Evolutionary conservation across 163 green algal genomes (phyloP).

Genomic region (Prototheca cutis): DNA sequence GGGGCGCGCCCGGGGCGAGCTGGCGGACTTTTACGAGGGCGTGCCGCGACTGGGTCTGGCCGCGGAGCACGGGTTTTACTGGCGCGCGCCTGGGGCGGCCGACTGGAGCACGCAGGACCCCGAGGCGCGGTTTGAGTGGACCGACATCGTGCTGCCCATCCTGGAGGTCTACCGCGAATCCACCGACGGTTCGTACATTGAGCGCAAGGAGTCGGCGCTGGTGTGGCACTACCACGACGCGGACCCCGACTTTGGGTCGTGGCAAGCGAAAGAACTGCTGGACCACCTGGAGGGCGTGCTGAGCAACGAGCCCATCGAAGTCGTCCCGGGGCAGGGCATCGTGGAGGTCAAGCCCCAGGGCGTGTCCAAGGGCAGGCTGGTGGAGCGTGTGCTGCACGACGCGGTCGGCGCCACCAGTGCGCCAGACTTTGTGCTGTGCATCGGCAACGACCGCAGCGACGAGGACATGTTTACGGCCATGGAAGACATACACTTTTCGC

Average conservation of each 20-base stretch:
- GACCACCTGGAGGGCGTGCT: constrained; percentile 96
- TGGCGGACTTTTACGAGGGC: constrained; percentile 72
- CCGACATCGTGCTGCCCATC: constrained; percentile 70
- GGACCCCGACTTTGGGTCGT: constrained; percentile 92
- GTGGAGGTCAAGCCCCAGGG: constrained; percentile 90
- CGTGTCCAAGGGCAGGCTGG: constrained; percentile 66
- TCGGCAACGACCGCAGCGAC: constrained; percentile 92
- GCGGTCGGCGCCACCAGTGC: constrained; percentile 12
- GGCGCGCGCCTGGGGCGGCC: constrained; percentile 26
- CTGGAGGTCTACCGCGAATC: constrained; percentile 79
- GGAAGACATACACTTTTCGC: constrained; percentile 54
- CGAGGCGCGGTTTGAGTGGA: constrained; percentile 57
- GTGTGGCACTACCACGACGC: constrained; percentile 94
- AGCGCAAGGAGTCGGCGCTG: constrained; percentile 85
- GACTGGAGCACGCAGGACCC: constrained; percentile 47
- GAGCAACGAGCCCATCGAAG: constrained; percentile 77
- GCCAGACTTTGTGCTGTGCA: constrained; percentile 88
- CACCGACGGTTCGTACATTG: constrained; percentile 88
- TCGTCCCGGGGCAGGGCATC: constrained; percentile 63
- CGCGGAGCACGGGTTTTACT: constrained; percentile 91
- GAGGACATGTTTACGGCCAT: constrained; percentile 97
- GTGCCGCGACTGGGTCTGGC: constrained; percentile 69
- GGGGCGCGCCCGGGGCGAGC: constrained; percentile 55
- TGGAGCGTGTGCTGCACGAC: constrained; percentile 56
- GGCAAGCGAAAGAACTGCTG: constrained; percentile 96